These are phyloP conservation scores for Amanita jacksonii DNA, from an alignment of 768 basidiomycete species.

Conservation along the genomic window DNA sequence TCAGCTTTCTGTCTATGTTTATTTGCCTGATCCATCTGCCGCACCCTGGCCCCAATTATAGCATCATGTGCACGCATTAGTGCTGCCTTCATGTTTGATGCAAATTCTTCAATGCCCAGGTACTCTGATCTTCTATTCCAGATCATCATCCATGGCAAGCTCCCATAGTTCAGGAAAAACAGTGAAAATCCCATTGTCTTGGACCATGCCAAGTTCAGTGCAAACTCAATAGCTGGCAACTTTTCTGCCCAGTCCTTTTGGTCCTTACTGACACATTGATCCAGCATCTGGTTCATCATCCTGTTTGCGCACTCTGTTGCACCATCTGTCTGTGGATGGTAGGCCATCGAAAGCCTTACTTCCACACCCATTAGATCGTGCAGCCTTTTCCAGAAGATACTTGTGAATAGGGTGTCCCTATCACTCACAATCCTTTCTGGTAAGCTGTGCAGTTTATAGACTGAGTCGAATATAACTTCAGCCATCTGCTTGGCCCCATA, in stretches of 20 bases:
- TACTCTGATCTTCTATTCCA: not conserved
- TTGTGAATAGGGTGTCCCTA: constrained; percentile 31
- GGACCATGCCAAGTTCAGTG: not conserved
- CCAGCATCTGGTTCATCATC: constrained; percentile 22
- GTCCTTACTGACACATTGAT: constrained; percentile 17
- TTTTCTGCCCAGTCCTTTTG: constrained; percentile 24
- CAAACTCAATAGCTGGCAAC: constrained; percentile 16
- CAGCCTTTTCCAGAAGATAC: constrained; percentile 29
- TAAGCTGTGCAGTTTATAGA: constrained; percentile 30
- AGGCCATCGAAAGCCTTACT: constrained; percentile 27
- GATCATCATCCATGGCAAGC: constrained; percentile 15
- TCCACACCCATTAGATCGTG: constrained; percentile 20
- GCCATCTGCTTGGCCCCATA: constrained; percentile 26
- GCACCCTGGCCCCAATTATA: constrained; percentile 20
- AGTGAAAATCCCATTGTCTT: constrained; percentile 16
- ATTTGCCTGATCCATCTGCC: constrained; percentile 15
- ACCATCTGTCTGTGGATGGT: constrained; percentile 35
- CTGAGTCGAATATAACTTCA: constrained; percentile 22
- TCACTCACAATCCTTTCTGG: constrained; percentile 30
- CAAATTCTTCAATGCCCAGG: constrained; percentile 9
- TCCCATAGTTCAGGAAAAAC: constrained; percentile 18
- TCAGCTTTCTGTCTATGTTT: constrained; percentile 23
- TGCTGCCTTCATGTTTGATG: constrained; percentile 14
- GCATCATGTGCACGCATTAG: constrained; percentile 24
- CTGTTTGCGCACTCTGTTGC: constrained; percentile 26